A percentile compares a stretch with the other conserved stretches of the same genome.
Evolutionary conservation across 2,329 filamentous ascomycete genomes (phyloP).

Genomic region (Corinectria fuckeliana): DNA sequence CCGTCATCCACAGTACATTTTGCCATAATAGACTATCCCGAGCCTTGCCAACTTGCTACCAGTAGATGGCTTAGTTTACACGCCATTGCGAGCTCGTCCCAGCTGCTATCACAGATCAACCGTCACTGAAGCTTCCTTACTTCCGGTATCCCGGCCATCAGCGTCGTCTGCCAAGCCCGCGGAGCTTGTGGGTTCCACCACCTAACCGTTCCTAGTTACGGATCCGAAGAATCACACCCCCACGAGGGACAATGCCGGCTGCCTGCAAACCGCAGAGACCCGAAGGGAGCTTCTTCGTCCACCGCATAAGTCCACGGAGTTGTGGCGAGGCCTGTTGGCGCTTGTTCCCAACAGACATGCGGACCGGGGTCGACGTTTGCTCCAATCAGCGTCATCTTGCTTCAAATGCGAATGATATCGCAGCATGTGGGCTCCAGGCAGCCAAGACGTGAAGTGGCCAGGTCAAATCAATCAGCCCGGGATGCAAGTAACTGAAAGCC

Average conservation of each 20-base stretch:
- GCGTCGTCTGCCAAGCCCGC: conserved; percentile 2
- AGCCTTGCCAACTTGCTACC: not conserved
- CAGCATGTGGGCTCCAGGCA: not conserved
- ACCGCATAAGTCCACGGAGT: not conserved
- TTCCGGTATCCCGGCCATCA: not conserved
- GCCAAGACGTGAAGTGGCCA: conserved; percentile 14
- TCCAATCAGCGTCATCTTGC: not conserved
- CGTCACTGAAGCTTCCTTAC: conserved; percentile 11
- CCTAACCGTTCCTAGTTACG: conserved; percentile 1
- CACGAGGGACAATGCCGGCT: not conserved
- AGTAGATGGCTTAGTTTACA: too few relatives aligned
- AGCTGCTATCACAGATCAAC: not conserved
- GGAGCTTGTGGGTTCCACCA: conserved; percentile 18
- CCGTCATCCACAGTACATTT: conserved; percentile 5
- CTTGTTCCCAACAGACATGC: not conserved
- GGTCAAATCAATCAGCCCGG: conserved; percentile 9
- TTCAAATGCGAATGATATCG: conserved; percentile 1
- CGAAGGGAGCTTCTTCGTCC: not conserved
- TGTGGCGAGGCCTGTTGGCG: not conserved
- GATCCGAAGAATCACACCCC: not conserved
- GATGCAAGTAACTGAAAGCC: not conserved
- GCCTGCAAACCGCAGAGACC: not conserved
- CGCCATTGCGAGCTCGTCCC: not conserved
- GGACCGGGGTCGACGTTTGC: not conserved
- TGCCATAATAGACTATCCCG: not conserved